A percentile compares a stretch with the other conserved stretches of the same genome.
Conservation (phyloP, 768 basidiomycete genomes). For the Podaxis sp. region DNA sequence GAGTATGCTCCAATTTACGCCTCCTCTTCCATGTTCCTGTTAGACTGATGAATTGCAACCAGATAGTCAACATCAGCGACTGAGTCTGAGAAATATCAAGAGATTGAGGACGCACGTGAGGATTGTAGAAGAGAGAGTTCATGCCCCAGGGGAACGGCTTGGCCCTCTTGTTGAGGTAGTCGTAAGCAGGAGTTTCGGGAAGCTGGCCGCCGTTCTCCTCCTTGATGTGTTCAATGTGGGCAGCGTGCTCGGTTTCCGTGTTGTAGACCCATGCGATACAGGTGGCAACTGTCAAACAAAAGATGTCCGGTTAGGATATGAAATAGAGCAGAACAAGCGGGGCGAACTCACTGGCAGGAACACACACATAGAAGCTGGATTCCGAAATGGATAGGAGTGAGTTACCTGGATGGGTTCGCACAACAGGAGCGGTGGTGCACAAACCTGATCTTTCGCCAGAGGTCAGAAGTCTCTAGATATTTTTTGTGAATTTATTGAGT, state of each 20-base stretch:
- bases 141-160: conserved; percentile 87
- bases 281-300: conserved; percentile 38
- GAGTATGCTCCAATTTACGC: neutral
- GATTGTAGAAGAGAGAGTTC: conserved; percentile 84
- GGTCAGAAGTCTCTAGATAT: conserved; percentile 63
- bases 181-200: conserved; percentile 69
- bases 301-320: neutral
- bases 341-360: conserved; percentile 65
- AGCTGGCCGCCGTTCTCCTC: conserved; percentile 72
- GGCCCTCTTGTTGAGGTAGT: conserved; percentile 72
- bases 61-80: conserved; percentile 7
- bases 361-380: conserved; percentile 67
- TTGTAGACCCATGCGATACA: conserved; percentile 58
- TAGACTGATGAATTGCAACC: conserved; percentile 39
- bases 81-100: neutral
- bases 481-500: conserved; percentile 16
- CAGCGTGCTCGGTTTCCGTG: conserved; percentile 61
- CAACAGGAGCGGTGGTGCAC: conserved; percentile 20
- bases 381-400: conserved; percentile 20
- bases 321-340: neutral
- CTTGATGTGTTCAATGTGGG: conserved; percentile 69
- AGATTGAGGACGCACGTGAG: conserved; percentile 47
- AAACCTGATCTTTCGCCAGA: conserved; percentile 89
- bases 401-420: conserved; percentile 8
- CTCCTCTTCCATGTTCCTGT: conserved; percentile 58